Conservation (phyloP, 306 rosid genomes). For the Sesbania bispinosa region DNA sequence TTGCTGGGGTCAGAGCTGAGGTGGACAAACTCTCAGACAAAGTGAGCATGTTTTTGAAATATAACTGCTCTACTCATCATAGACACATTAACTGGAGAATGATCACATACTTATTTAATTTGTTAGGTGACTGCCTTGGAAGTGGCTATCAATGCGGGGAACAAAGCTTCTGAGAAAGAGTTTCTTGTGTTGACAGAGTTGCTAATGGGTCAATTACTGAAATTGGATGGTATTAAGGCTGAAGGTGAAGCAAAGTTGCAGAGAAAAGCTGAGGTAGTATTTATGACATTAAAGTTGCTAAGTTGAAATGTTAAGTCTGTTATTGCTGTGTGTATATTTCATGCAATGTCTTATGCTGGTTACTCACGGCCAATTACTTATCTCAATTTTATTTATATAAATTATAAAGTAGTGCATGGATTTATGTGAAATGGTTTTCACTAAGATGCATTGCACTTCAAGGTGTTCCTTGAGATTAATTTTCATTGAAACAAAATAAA, state of each 20-base stretch:
- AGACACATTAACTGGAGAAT: conserved; percentile 4
- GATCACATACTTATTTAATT: conserved; percentile 18
- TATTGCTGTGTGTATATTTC: background rate
- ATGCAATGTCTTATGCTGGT: background rate
- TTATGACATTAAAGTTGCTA: conserved; percentile 15
- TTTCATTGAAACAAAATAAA: background rate
- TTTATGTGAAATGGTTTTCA: background rate
- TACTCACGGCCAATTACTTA: background rate
- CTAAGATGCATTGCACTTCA: conserved; percentile 1
- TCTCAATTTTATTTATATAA: background rate
- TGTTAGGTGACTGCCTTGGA: conserved; percentile 66
- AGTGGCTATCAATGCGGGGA: conserved; percentile 55
- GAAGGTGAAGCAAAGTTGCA: conserved; percentile 79
- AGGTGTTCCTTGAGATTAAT: background rate
- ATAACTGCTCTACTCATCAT: background rate
- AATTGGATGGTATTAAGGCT: conserved; percentile 76
- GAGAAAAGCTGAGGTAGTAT: conserved; percentile 84
- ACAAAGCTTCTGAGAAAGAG: conserved; percentile 65
- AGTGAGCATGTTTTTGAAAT: conserved; percentile 43
- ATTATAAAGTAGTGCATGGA: background rate
- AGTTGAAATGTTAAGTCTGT: background rate
- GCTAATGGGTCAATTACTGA: conserved; percentile 87
- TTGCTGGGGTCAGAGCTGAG: conserved; percentile 63
- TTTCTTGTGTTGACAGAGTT: conserved; percentile 62
- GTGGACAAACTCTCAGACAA: conserved; percentile 71